Base-by-base conservation (phyloP, 805 yeast genomes). In the Ascoidea tarda region DNA sequence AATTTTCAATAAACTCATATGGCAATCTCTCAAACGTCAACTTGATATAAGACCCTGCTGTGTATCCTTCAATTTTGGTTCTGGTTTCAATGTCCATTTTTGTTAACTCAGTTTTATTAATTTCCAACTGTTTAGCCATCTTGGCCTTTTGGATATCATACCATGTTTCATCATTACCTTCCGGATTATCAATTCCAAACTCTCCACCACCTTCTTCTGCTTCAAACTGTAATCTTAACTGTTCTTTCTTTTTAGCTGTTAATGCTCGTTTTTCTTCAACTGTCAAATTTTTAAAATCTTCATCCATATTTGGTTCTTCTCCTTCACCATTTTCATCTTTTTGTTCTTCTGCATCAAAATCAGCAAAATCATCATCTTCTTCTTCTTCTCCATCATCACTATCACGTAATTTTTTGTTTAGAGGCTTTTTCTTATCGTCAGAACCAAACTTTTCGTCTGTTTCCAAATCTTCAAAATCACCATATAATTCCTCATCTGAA, bases 141-240 rank as follows among this genome's bases (percentile, higher is more conserved):
- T 90, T 91, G 55, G 96, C 95, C 71, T 93, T 93, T 67, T 93
- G 97, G 66, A 85, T 80, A 65, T 91, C 98, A 65, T 91, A 93
- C 99, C 99, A 93, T 0, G 96, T 89, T 61, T 91, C 97, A 53
- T 79, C 83, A 48, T 80, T 81, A 53, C 80, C 82, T 58, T 77
- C 82, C 77, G 64, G 66, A 59, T 54, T 2, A 38, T 38, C 44
- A 38, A 38, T 8, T 14, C 44, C 44, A 38, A 38, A 8, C 14
- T 38, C 14, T 10, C 14, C 44, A 10, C 44, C 44, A 38, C 44
- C 44, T 60, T 82, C 89, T 64, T 82, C 88, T 51, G 81, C 88
- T 63, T 93, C 98, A 62, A 93, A 88, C 64, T 93, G 97, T 61
- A 87, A 74, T 55, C 89, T 82, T 54, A 91, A 73, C 61, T 86